phyloP scores from a whole-genome alignment of 2,329 filamentous ascomycete genomes.

The Chaetomium sp. region DNA sequence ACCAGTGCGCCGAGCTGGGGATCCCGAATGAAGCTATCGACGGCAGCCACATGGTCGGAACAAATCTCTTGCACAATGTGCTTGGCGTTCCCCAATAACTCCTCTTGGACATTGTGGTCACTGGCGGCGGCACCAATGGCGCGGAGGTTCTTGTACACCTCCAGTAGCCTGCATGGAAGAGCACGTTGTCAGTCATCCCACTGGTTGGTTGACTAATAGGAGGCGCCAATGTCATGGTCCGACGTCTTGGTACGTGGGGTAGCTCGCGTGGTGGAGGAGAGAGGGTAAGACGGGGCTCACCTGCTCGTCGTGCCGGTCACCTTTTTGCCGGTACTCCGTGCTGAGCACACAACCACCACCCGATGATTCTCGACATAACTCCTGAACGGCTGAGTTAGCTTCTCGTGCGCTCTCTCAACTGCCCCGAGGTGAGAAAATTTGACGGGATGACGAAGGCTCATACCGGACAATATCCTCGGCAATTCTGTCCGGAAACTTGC shows the following conservation, averaged over 20 bases:
- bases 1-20: constrained; percentile 52
- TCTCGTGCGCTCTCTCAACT: neutral
- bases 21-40: constrained; percentile 55
- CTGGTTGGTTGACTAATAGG: constrained; percentile 17
- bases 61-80: constrained; percentile 74
- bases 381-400: constrained; percentile 32
- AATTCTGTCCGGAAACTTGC: constrained; percentile 80
- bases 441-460: constrained; percentile 5
- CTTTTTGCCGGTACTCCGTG: constrained; percentile 90
- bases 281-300: constrained; percentile 46
- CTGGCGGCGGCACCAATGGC: constrained; percentile 47
- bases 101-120: constrained; percentile 45
- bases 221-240: neutral
- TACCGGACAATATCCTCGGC: constrained; percentile 64
- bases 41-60: constrained; percentile 71
- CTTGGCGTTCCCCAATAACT: constrained; percentile 59
- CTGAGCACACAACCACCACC: constrained; percentile 91
- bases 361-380: constrained; percentile 59
- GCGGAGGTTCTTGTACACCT: constrained; percentile 53
- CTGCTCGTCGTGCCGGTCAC: constrained; percentile 90
- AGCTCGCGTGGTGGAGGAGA: neutral
- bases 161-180: constrained; percentile 43
- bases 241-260: constrained; percentile 10
- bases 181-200: constrained; percentile 17
- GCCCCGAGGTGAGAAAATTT: neutral